Conservation (phyloP, 305 asterid genomes). For the Solanum chacoense region DNA sequence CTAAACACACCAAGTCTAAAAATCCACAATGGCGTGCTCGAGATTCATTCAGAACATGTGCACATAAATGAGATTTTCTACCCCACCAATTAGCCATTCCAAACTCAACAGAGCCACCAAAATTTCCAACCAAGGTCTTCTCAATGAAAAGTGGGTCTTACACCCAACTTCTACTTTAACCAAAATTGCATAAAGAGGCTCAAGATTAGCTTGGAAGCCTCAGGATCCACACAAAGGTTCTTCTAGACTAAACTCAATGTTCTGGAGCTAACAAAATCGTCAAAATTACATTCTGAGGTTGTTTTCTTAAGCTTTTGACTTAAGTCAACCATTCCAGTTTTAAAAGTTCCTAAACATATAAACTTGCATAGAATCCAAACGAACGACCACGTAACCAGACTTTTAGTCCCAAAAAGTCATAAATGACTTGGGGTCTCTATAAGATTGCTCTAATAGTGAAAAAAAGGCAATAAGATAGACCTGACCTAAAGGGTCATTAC, state of each 20-base stretch:
- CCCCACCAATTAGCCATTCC: not conserved
- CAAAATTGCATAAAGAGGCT: not conserved
- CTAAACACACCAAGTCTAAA: not conserved
- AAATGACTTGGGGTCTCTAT: not conserved
- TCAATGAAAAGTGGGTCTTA: not conserved
- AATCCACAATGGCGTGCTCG: not conserved
- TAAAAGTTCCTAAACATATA: not conserved
- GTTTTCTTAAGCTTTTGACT: not conserved
- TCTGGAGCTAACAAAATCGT: rapidly evolving
- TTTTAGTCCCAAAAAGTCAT: not conserved
- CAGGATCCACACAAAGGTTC: not conserved
- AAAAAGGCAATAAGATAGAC: not conserved
- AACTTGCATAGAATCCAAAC: not conserved
- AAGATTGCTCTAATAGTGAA: not conserved
- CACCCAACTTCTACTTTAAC: not conserved
- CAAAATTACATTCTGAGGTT: not conserved
- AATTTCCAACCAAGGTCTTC: not conserved
- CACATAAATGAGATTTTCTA: not conserved
- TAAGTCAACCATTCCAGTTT: not conserved
- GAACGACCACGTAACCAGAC: not conserved
- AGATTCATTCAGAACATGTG: not conserved
- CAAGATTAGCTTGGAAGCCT: not conserved
- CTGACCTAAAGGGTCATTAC: not conserved
- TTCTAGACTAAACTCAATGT: not conserved
- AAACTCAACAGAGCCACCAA: not conserved